Evolutionary conservation across 2,329 filamentous ascomycete species (phyloP).

Genomic region (Pseudomassariella vexata): DNA sequence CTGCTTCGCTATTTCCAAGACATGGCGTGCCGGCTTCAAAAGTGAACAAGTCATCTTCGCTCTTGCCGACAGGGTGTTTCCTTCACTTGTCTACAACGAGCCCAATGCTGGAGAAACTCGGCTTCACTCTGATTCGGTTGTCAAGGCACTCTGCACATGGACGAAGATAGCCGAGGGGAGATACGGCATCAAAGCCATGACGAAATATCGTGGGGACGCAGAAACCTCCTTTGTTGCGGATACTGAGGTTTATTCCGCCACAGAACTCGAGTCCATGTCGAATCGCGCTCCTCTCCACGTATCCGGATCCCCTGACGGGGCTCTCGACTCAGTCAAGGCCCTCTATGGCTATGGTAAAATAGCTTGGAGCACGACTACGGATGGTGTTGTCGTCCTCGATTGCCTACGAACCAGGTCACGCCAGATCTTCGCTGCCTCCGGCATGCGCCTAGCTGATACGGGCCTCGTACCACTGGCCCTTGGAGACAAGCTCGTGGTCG

Average conservation of each 20-base stretch:
- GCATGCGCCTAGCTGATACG: neutral
- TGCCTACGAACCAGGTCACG: neutral
- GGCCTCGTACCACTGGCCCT: neutral
- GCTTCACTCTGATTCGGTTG: neutral
- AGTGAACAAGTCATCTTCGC: conserved; percentile 2
- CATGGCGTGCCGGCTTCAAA: conserved; percentile 2
- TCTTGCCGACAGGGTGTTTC: conserved; percentile 3
- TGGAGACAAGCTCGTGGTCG: conserved; percentile 3
- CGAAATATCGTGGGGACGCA: neutral
- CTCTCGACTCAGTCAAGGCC: too few relatives aligned
- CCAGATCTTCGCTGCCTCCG: conserved; percentile 1
- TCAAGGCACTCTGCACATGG: neutral
- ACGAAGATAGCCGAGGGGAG: too few relatives aligned
- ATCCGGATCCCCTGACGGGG: too few relatives aligned
- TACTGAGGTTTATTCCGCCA: conserved; percentile 1
- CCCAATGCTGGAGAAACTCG: too few relatives aligned
- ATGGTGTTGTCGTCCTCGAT: conserved; percentile 4
- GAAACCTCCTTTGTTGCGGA: conserved; percentile 1
- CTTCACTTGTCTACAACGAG: neutral
- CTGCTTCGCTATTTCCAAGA: neutral
- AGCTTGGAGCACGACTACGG: conserved; percentile 2
- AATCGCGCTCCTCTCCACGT: neutral
- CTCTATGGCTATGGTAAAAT: conserved; percentile 3
- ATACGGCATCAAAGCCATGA: too few relatives aligned
- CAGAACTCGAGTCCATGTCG: too few relatives aligned